Percentiles rank a stretch among this genome's conserved stretches.
phyloP scores from a whole-genome alignment of 805 yeast species.

The Debaryomyces hansenii region DNA sequence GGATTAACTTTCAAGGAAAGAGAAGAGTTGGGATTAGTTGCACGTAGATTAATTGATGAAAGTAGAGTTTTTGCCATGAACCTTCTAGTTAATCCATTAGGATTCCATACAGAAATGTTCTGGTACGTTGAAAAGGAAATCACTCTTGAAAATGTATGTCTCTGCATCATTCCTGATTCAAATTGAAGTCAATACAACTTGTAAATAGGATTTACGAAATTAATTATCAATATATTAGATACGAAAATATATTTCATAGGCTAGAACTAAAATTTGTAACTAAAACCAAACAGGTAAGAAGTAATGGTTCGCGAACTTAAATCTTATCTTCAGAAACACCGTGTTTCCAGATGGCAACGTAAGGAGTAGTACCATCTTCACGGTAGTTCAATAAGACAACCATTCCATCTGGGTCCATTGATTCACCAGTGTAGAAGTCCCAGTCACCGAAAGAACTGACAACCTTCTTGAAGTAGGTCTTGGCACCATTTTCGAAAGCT shows the following conservation, averaged over 20 bases:
- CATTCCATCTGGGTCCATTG: conserved; percentile 99
- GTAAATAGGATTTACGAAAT: background rate
- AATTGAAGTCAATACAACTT: background rate
- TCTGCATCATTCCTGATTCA: conserved; percentile 23
- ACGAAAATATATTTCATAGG: background rate
- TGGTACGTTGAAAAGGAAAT: conserved; percentile 56
- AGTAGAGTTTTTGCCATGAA: conserved; percentile 57
- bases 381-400: conserved; percentile 97
- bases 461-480: conserved; percentile 93
- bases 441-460: conserved; percentile 95
- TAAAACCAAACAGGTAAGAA: background rate
- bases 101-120: conserved; percentile 50
- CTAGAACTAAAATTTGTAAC: conserved; percentile 1
- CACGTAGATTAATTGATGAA: conserved; percentile 74
- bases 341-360: conserved; percentile 98
- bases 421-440: conserved; percentile 99
- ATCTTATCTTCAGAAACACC: conserved; percentile 89
- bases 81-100: conserved; percentile 19
- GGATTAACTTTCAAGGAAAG: conserved; percentile 48
- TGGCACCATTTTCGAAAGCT: conserved; percentile 96
- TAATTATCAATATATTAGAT: background rate
- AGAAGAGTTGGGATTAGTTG: conserved; percentile 60
- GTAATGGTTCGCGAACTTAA: conserved; percentile 43
- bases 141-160: conserved; percentile 71
- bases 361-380: conserved; percentile 99